A percentile compares a stretch with the other conserved stretches of the same genome.
Conservation (phyloP, 1,284 basidiomycete genomes). For the Austroboletus novae-zelandiae region DNA sequence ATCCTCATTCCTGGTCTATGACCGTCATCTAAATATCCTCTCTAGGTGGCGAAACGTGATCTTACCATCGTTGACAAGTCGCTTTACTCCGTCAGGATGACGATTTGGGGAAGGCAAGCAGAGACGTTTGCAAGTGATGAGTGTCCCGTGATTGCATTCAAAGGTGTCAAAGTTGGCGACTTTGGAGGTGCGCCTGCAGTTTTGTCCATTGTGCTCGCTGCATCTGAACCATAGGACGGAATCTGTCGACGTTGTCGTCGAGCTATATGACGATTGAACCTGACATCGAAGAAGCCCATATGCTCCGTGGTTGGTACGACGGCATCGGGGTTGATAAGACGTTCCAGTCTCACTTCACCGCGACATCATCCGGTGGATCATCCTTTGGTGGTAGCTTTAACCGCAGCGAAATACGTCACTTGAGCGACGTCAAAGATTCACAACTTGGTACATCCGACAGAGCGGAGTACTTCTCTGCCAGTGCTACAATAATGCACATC, state of each 20-base stretch:
- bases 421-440: constrained; percentile 82
- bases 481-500: constrained; percentile 89
- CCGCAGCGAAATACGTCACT: constrained; percentile 68
- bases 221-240: constrained; percentile 52
- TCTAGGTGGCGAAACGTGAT: constrained; percentile 83
- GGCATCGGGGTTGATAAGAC: constrained; percentile 56
- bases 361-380: constrained; percentile 37
- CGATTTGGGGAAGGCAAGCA: constrained; percentile 96
- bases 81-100: constrained; percentile 79
- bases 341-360: constrained; percentile 72
- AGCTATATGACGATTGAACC: constrained; percentile 83
- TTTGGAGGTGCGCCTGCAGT: constrained; percentile 67
- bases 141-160: constrained; percentile 85
- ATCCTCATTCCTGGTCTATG: neutral
- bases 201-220: neutral
- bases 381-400: constrained; percentile 50
- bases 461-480: constrained; percentile 78
- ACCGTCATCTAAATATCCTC: constrained; percentile 4
- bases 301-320: constrained; percentile 92
- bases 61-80: constrained; percentile 87
- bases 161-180: constrained; percentile 93
- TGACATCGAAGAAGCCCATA: constrained; percentile 84
- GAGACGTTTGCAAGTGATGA: constrained; percentile 68
- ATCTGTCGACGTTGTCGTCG: constrained; percentile 68
- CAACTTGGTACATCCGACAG: constrained; percentile 80